Conservation (phyloP, 2,329 filamentous ascomycete genomes). For the Aureobasidium musti region DNA sequence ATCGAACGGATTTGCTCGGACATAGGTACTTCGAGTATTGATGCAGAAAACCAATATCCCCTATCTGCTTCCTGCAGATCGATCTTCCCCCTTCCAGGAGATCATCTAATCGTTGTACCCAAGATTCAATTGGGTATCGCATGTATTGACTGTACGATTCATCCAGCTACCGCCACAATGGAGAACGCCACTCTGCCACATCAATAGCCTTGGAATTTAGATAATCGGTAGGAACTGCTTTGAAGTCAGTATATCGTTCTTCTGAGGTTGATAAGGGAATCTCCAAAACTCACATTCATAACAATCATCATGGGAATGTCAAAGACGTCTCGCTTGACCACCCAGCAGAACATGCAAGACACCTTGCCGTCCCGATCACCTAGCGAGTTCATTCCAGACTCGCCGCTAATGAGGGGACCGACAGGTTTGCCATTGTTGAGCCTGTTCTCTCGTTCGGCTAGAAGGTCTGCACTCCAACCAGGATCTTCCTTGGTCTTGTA, state of each 20-base stretch:
- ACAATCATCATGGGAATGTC: slow-evolving; percentile 99
- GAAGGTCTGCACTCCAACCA: slow-evolving; percentile 36
- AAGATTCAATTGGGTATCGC: neutral
- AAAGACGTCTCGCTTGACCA: slow-evolving; percentile 93
- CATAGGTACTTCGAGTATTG: slow-evolving; percentile 2
- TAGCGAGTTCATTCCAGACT: slow-evolving; percentile 77
- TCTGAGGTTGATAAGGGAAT: too few species aligned
- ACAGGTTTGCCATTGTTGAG: slow-evolving; percentile 37
- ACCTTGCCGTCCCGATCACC: slow-evolving; percentile 84
- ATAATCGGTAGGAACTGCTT: slow-evolving; percentile 32
- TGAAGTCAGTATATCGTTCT: neutral
- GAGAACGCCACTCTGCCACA: neutral
- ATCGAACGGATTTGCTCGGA: neutral
- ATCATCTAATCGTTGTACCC: slow-evolving; percentile 6
- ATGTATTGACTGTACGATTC: neutral
- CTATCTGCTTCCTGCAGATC: slow-evolving; percentile 11
- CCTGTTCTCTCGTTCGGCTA: slow-evolving; percentile 33
- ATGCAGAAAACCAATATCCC: slow-evolving; percentile 18
- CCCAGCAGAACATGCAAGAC: slow-evolving; percentile 95
- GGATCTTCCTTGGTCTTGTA: slow-evolving; percentile 73
- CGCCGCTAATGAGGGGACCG: slow-evolving; percentile 53
- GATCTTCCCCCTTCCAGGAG: neutral
- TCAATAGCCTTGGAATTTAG: neutral
- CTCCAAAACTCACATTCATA: slow-evolving; percentile 76
- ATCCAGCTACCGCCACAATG: neutral